Base-by-base conservation (phyloP, 192 early-diverging fungal species). In the Coemansia sp. region DNA sequence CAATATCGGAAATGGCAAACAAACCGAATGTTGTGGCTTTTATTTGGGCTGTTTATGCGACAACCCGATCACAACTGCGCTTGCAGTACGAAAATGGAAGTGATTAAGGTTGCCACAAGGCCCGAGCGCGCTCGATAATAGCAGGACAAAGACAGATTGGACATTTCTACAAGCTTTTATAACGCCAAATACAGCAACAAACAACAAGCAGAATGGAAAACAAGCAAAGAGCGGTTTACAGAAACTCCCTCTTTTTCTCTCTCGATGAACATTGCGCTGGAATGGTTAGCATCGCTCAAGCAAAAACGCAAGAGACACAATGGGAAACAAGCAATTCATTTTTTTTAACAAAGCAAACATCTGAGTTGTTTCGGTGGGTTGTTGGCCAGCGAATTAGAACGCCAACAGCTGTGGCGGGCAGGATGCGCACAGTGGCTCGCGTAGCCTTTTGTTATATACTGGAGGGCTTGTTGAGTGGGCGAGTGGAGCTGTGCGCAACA, bases 121-220 rank as follows among this genome's bases (percentile, higher is more conserved):
- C 50, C 50, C 50, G 50, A 52, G 50, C 50, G 50, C 50, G 24
- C 24, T 52, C 24, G 24, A 52, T 52, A 52, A 52, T 52, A 52
- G 10, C 22, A 15, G 3, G 16, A 27, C 24, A 52, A 52, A 52
- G 18, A 11, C 24, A n/a, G 22, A 29, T 52, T 52, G 50, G 13
- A 10, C 20, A 13, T 3, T 52, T 24, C 50, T 52, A 52, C 50
- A 52, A 30, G 50, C 24, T 10, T 8, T 52, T 12, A 52, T 29
- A 52, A n/a, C 13, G 50, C 50, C 50, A 52, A 52, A 29, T 52
- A 52, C 29, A 52, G 50, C 29, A 52, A 3, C 13, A 24, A 52
- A 52, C 50, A 27, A 29, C 50, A 29, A 4, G 20, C 16, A 18
- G 4, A 45, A 52, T 52, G 50, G 50, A 0, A 52, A 52, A 52